phyloP scores from a whole-genome alignment of 768 basidiomycete genomes.

The Rhodotorula graminis region DNA sequence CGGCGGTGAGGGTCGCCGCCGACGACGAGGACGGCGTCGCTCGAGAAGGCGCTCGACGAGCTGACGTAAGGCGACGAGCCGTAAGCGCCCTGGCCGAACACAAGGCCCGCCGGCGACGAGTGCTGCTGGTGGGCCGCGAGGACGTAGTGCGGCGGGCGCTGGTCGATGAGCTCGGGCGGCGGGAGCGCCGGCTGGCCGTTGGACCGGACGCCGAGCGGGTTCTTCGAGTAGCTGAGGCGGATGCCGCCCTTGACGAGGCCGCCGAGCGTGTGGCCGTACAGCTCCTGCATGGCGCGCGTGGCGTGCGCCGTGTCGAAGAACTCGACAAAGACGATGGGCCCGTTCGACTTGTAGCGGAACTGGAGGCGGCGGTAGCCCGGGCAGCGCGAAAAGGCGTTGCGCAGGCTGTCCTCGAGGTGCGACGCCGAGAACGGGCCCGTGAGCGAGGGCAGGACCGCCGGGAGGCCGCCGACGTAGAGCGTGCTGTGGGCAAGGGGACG shows the following conservation, averaged over 20 bases:
- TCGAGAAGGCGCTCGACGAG: neutral
- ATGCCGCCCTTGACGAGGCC: constrained; percentile 93
- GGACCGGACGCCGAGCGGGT: constrained; percentile 68
- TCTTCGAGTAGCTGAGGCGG: constrained; percentile 90
- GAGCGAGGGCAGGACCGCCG: constrained; percentile 52
- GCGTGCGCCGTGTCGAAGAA: constrained; percentile 86
- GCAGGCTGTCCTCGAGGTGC: constrained; percentile 78
- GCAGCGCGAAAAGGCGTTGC: constrained; percentile 71
- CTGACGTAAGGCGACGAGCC: constrained; percentile 7
- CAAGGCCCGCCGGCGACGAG: neutral
- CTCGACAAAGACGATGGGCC: constrained; percentile 99
- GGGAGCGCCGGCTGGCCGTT: constrained; percentile 15
- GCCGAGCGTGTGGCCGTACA: constrained; percentile 84
- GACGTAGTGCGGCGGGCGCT: neutral
- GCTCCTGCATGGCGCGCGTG: constrained; percentile 75
- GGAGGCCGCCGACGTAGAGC: constrained; percentile 97
- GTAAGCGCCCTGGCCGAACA: neutral
- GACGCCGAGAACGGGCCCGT: constrained; percentile 61
- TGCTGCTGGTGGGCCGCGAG: neutral
- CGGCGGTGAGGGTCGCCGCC: constrained; percentile 25
- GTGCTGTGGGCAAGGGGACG: constrained; percentile 54
- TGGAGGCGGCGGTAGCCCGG: constrained; percentile 86
- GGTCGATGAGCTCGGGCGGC: no score
- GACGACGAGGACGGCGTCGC: neutral
- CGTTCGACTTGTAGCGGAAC: constrained; percentile 92